A percentile compares a stretch with the other conserved stretches of the same genome.
Evolutionary conservation across 495 filamentous ascomycete species (phyloP).

Genomic region (Neurospora sp.): DNA sequence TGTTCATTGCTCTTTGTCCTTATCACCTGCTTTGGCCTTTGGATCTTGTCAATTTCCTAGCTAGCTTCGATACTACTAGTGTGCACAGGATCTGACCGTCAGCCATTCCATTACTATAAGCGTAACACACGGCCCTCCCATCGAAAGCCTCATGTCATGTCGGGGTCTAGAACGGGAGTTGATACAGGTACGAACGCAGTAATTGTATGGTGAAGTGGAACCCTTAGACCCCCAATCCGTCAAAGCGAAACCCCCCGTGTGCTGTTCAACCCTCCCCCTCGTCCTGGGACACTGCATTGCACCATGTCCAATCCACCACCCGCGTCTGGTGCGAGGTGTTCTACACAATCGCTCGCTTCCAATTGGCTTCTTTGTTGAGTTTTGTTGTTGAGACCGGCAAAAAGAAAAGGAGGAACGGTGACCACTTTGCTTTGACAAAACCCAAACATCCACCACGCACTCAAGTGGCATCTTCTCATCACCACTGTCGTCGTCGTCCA

Average conservation of each 20-base stretch:
- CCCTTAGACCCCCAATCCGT: not conserved
- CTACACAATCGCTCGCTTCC: not conserved
- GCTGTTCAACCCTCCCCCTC: not conserved
- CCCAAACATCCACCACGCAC: not conserved
- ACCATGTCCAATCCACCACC: not conserved
- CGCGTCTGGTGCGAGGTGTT: not conserved
- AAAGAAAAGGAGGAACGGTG: not conserved
- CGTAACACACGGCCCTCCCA: not conserved
- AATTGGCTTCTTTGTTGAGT: slow-evolving; percentile 1
- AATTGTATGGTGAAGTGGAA: not conserved
- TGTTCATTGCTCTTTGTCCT: not conserved
- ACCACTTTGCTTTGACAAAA: not conserved
- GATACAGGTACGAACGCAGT: not conserved
- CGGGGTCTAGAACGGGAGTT: not conserved
- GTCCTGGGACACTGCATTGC: not conserved
- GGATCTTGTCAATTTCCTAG: not conserved
- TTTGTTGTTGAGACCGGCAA: not conserved
- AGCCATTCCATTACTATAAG: not conserved
- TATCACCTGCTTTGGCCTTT: not conserved
- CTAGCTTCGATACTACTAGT: not conserved
- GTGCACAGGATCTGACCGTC: not conserved
- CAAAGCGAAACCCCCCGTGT: not conserved
- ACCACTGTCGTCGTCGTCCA: not conserved
- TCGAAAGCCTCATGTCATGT: not conserved
- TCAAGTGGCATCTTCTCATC: not conserved